Evolutionary conservation across 225 moss, liverwort and hornwort genomes (phyloP), one percentile per base, ranked within the genome.

Genomic region (Sphagnum contortum): DNA sequence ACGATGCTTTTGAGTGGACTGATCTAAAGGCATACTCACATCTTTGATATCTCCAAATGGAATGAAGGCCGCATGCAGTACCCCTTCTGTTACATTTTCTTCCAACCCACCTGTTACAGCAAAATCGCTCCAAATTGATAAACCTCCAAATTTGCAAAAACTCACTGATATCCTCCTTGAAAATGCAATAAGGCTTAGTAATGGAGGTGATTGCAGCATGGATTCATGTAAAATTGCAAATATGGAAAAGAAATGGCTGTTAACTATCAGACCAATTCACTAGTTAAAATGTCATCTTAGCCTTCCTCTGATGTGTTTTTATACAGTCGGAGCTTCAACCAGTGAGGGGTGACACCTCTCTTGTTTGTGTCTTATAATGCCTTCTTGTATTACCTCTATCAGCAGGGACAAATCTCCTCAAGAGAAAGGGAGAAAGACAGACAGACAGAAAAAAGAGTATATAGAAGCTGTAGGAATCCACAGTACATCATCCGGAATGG

Each of bases 11-110:
- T 98, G 93, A 1, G 93, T 93, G 14, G 85, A 85, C 74, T 98
- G 98, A 64, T 98, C 93, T 49, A 98, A 79, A 48, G 98, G 93
- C 82, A 98, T 93, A 60, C 90, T 91, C 51, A 98, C 87, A 68
- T 98, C 93, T 74, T 98, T 98, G 11, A 98, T 83, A 73, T 98
- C 91, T 13, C 93, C 93, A 61, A 98, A 98, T 2, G 98, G 93
- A 57, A 98, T 93, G 73, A 93, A 98, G 48, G 98, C 98, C 70
- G 92, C 91, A 69, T 98, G 98, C 73, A 93, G 80, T 64, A 93
- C 89, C 60, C 83, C 83, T 73, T 98, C 91, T 3, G 88, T 98
- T 2, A 93, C 98, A 69, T 89, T 93, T 65, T 98, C 93, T 73
- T 98, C 98, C 73, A 98, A 71, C 63, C 98, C 93, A 51, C 93